Percentiles rank a stretch among this genome's conserved stretches.
Conservation (phyloP, 345 rosid genomes). For the Gossypium stocksii region DNA sequence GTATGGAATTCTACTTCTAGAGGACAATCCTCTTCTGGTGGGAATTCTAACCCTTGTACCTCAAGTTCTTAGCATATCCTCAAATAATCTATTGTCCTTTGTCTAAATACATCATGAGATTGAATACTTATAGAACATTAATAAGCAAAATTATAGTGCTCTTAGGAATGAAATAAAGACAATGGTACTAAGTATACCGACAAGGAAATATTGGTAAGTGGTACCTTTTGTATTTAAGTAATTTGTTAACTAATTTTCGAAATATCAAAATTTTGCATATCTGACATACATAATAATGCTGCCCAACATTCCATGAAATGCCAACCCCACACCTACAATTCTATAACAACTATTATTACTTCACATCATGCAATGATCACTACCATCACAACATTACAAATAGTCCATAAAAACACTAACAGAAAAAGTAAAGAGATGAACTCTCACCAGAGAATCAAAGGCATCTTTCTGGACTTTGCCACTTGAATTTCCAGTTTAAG, state of each 20-base stretch:
- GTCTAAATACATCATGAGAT: background rate
- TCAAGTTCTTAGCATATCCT: slow-evolving; percentile 34
- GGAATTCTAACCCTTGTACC: slow-evolving; percentile 35
- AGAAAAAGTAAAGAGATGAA: background rate
- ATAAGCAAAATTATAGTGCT: background rate
- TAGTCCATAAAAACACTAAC: background rate
- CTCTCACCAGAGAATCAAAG: too few relatives aligned
- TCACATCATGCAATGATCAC: background rate
- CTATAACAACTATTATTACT: background rate
- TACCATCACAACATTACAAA: background rate
- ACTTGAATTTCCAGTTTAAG: too few relatives aligned
- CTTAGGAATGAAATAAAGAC: background rate
- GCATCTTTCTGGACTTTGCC: too few relatives aligned
- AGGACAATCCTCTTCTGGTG: slow-evolving; percentile 53
- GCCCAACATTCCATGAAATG: background rate
- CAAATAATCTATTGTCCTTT: background rate
- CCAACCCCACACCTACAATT: background rate
- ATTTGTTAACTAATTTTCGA: background rate
- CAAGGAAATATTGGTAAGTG: background rate
- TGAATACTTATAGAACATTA: background rate
- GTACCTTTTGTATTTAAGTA: background rate
- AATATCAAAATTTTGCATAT: background rate
- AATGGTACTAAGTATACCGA: background rate
- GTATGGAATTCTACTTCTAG: slow-evolving; percentile 55
- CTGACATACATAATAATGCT: background rate